Evolutionary conservation across 2,329 filamentous ascomycete genomes (phyloP), one percentile per base, ranked within the genome.

Genomic region (Colletotrichum salicis): DNA sequence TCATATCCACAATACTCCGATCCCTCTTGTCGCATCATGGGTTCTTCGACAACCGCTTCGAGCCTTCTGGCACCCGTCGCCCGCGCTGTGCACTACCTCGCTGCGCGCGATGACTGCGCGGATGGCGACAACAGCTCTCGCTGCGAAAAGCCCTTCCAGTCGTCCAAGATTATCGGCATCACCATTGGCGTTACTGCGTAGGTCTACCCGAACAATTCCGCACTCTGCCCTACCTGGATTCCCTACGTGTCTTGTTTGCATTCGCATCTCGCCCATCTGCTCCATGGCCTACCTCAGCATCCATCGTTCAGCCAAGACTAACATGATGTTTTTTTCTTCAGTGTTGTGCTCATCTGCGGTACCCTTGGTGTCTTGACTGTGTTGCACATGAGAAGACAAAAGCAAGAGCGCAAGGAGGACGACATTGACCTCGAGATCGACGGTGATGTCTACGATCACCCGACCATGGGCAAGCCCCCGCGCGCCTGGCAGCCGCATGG

Each of bases 381-480:
- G 54, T 66, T 71, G n/a, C 69, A 71, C 59, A 22, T 69, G 65
- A 45, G 45, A 45, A 64, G 59, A 15, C 41, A 71, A 33, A 66
- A 65, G 22, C 27, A 60, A 35, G 69, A 71, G 27, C 29, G 29
- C 2, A 71, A 71, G 48, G 69, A 71, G 55, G 69, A 71, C 48
- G 69, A n/a, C 2, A 48, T 69, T 22, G 55, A 63, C 27, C 54
- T 71, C 35, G 69, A 71, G 35, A 61, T 71, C 13, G 69, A 71
- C 35, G 69, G 69, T 24, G 69, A 71, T 1, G 69, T 71, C 22
- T 66, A 71, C 24, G 69, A 71, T 35, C 65, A 71, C 24, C 65
- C 69, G 22, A 69, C 69, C 33, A 71, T 69, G 69, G 69, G 69
- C 64, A 71, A 71, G 45, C 69, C 69, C 7, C 64, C 69, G 41